These are phyloP conservation scores for Bombardia bombarda DNA, from an alignment of 495 filamentous ascomycete species.

Conservation along the genomic window DNA sequence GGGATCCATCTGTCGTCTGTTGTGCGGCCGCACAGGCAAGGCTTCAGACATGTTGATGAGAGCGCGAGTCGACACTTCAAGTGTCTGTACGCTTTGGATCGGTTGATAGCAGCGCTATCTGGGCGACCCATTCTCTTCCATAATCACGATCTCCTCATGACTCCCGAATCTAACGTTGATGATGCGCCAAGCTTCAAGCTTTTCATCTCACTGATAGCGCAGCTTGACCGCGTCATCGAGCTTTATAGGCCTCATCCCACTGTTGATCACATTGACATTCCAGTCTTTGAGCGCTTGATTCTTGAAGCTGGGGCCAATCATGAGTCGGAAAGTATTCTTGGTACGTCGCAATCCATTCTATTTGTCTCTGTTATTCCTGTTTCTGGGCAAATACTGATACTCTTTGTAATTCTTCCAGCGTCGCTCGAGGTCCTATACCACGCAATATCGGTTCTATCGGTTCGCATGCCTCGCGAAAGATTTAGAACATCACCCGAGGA, in stretches of 20 bases:
- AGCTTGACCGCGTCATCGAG: constrained; percentile 58
- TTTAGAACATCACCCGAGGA: constrained; percentile 18
- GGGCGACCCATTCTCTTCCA: constrained; percentile 58
- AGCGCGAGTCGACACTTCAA: constrained; percentile 43
- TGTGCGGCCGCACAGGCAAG: not conserved
- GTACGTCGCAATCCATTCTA: constrained; percentile 31
- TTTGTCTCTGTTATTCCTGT: too few relatives aligned
- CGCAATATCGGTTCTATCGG: constrained; percentile 55
- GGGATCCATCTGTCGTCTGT: constrained; percentile 47
- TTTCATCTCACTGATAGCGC: constrained; percentile 36
- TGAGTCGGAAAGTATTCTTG: constrained; percentile 33
- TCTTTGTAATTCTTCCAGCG: constrained; percentile 35
- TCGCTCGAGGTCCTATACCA: constrained; percentile 65
- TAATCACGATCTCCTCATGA: constrained; percentile 52
- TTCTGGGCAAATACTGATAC: too few relatives aligned
- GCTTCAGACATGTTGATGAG: not conserved
- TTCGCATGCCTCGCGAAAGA: constrained; percentile 25
- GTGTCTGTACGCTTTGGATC: constrained; percentile 61
- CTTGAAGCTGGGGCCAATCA: constrained; percentile 33
- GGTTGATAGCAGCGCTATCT: constrained; percentile 53
- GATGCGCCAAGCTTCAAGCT: constrained; percentile 38
- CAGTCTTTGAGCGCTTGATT: constrained; percentile 61
- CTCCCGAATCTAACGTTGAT: constrained; percentile 14
- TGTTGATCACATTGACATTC: constrained; percentile 48
- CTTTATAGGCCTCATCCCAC: constrained; percentile 51